Base-by-base conservation (phyloP, 345 rosid species). In the Sonneratia caseolaris region DNA sequence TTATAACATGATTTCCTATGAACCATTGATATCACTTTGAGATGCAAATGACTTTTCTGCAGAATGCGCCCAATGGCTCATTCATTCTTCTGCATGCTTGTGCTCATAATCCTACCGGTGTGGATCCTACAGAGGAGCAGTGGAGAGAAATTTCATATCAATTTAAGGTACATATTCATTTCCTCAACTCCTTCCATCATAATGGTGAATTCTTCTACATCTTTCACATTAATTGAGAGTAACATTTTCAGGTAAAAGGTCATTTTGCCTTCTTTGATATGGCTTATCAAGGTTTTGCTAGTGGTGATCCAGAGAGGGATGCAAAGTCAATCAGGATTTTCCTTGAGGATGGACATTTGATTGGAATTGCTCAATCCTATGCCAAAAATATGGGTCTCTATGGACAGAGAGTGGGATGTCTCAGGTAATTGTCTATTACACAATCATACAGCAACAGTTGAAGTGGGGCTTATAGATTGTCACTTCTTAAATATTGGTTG, bases 221-320 rank as follows among this genome's bases (percentile, higher is more conserved):
- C 8, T 42, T 6, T 69, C 75, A 77, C 67, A 66, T 72, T 71
- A 42, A 12, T 70, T 18, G 51, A 47, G 10, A 69, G 47, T 45
- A 42, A 47, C 82, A 81, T 18, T 53, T 18, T 79, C 85, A 94
- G 98, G 84, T 68, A 1, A 94, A 90, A 80, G 87, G 84, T 15
- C 97, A 94, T 75, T 91, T 94, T 77, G 80, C 98, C 72, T 87
- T 94, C 82, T 94, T 94, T 77, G 98, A 94, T 76, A 94, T 91
- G 98, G 98, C 98, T 21, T 94, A 91, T 81, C 98, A 94, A 89
- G 97, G 98, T 70, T 94, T 94, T 79, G 98, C 98, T 19, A 89
- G 96, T 75, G 97, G 98, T 72, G 96, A 94, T 82, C 97, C 98
- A 53, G 93, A 81, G 72, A 91, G 84, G 78, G 98, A 94, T 83